Base-by-base conservation (phyloP, 192 early-diverging fungal species). In the Allomyces macrogynus region DNA sequence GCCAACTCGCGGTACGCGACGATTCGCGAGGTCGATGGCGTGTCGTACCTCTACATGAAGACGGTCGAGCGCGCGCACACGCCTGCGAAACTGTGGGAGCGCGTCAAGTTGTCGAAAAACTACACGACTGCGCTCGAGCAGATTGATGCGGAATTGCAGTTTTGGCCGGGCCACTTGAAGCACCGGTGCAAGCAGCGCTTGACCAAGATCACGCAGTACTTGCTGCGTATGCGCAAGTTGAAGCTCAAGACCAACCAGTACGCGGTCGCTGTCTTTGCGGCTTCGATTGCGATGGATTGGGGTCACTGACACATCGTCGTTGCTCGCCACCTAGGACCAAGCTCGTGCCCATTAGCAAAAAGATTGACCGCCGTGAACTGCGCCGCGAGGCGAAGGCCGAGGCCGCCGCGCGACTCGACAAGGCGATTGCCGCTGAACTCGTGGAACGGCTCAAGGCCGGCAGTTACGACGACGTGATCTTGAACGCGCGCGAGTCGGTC, bases 181-280 rank as follows among this genome's bases (percentile, higher is more conserved):
- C 89, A 94, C 81, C 93, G 90, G 78, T 94, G 91, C 80, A 98
- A 98, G 72, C 93, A 96, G 72, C 82, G 95, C 61, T 65, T 95
- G 62, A 96, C 93, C 40, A 94, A 93, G 78, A 89, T 95, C 62
- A 95, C 90, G 27, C 93, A 98, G 72, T 94, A 93, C 66, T 76
- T 98, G 61, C 91, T 95, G 70, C 84, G 90, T 67, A 93, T 92
- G 88, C 83, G 95, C 66, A 85, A 87, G 70, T 78, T 98, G 66
- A 81, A 84, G 64, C 75, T 92, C 24, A 93, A 91, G 73, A 87
- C 84, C 67, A 80, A 71, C 32, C 32, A 40, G 32, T 40, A 40
- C 32, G 32, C n/a, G n/a, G n/a, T n/a, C n/a, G n/a, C n/a, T n/a
- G n/a, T n/a, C n/a, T n/a, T 23, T 23, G 23, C n/a, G n/a, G 49